phyloP scores from a whole-genome alignment of 371 early-diverging fungal genomes.

The Chytridium lagenaria region DNA sequence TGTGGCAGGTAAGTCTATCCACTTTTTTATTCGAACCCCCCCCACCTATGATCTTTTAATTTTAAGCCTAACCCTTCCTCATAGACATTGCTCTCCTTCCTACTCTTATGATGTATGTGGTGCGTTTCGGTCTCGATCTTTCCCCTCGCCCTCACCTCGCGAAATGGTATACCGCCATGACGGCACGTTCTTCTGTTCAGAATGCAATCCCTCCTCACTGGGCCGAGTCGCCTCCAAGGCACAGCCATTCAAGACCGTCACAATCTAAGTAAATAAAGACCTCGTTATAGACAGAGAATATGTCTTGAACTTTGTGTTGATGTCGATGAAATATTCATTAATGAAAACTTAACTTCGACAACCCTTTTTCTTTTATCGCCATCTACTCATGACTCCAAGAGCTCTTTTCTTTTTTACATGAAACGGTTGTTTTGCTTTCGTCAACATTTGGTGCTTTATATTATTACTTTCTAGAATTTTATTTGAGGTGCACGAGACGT shows the following conservation, averaged over 20 bases:
- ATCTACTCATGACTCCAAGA: too few species aligned
- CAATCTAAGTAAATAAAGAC: too few species aligned
- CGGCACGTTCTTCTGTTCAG: background rate
- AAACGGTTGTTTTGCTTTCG: too few species aligned
- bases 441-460: too few species aligned
- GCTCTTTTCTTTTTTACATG: too few species aligned
- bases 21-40: background rate
- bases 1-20: background rate
- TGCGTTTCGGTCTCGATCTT: background rate
- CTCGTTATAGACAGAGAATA: too few species aligned
- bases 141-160: background rate
- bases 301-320: too few species aligned
- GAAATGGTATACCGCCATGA: background rate
- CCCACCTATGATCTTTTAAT: background rate
- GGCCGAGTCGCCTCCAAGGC: conserved; percentile 11
- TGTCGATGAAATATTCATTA: too few species aligned
- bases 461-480: too few species aligned
- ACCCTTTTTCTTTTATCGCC: too few species aligned
- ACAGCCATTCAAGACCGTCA: background rate
- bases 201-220: conserved; percentile 12
- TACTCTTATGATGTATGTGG: background rate
- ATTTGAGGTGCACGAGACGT: too few species aligned
- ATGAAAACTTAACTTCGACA: too few species aligned
- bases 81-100: conserved; percentile 6
- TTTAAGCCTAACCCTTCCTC: background rate